These are phyloP conservation scores for Jackrogersella multiformis DNA, from an alignment of 495 filamentous ascomycete genomes.

Conservation along the genomic window DNA sequence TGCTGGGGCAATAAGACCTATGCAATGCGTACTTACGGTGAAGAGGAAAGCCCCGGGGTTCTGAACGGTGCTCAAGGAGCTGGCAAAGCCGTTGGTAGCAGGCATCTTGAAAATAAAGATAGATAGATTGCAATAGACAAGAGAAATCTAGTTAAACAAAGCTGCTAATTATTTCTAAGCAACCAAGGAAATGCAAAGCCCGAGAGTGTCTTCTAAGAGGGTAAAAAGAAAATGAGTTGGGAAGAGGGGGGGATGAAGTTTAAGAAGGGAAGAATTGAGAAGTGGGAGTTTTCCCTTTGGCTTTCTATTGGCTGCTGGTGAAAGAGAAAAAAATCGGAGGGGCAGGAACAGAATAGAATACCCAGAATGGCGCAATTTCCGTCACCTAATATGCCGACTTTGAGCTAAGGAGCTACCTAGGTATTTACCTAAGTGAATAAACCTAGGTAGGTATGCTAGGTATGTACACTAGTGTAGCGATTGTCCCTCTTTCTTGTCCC, in stretches of 20 bases:
- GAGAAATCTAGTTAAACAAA: slow-evolving; percentile 25
- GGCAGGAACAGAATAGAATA: slow-evolving; percentile 29
- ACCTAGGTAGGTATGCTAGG: slow-evolving; percentile 5
- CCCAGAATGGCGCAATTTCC: slow-evolving; percentile 40
- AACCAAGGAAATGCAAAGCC: slow-evolving; percentile 26
- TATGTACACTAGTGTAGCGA: background rate
- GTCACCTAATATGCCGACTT: slow-evolving; percentile 32
- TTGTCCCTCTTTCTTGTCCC: slow-evolving; percentile 4
- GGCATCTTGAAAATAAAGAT: slow-evolving; percentile 63
- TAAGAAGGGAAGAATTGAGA: slow-evolving; percentile 42
- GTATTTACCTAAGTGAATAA: background rate
- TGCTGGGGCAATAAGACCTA: background rate
- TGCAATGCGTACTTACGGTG: slow-evolving; percentile 66
- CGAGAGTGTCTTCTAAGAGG: slow-evolving; percentile 32
- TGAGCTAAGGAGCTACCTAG: slow-evolving; percentile 16
- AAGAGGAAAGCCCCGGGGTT: slow-evolving; percentile 89
- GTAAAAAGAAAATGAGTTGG: slow-evolving; percentile 42
- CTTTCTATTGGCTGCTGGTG: slow-evolving; percentile 28
- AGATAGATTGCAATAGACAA: background rate
- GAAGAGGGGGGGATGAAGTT: slow-evolving; percentile 31
- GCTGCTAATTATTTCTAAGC: slow-evolving; percentile 17
- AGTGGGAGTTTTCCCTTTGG: slow-evolving; percentile 39
- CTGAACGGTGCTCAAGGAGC: slow-evolving; percentile 55
- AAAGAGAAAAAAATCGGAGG: slow-evolving; percentile 31
- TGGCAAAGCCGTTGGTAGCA: slow-evolving; percentile 61